Percentiles rank a stretch among this genome's conserved stretches.
Conservation (phyloP, 2,329 filamentous ascomycete species). For the Fusarium sp. region DNA sequence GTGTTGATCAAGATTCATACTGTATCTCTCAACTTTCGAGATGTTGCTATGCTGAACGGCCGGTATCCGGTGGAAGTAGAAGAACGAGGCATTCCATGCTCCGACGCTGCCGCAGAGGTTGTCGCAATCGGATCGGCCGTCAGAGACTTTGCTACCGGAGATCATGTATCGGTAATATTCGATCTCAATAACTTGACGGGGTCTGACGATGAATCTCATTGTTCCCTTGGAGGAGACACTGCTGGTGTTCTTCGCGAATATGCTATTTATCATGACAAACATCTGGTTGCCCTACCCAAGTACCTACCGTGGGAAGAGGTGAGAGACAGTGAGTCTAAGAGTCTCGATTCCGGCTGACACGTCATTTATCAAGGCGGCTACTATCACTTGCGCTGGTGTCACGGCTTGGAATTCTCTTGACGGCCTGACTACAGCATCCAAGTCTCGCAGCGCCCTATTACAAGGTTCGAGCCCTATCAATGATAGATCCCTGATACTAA, state of each 20-base stretch:
- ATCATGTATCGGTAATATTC: not conserved
- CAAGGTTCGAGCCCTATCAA: fast-evolving
- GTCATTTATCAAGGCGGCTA: not conserved
- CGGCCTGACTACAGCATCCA: not conserved
- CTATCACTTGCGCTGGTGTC: not conserved
- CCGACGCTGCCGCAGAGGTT: not conserved
- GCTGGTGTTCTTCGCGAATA: not conserved
- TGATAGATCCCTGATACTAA: fast-evolving
- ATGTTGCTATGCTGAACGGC: not conserved
- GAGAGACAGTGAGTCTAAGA: fast-evolving
- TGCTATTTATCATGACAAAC: not conserved
- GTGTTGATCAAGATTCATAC: not conserved
- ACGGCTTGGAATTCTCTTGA: not conserved
- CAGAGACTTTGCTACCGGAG: not conserved
- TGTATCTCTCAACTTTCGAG: not conserved
- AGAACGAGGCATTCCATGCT: not conserved
- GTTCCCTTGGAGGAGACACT: not conserved
- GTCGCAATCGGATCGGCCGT: not conserved
- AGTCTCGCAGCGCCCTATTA: fast-evolving
- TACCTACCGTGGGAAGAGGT: not conserved
- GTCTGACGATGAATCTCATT: fast-evolving
- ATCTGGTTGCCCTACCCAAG: not conserved
- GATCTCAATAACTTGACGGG: fast-evolving
- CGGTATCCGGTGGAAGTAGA: not conserved
- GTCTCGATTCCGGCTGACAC: not conserved